Conservation (phyloP, 768 basidiomycete species). For the Gloeophyllum trabeum region DNA sequence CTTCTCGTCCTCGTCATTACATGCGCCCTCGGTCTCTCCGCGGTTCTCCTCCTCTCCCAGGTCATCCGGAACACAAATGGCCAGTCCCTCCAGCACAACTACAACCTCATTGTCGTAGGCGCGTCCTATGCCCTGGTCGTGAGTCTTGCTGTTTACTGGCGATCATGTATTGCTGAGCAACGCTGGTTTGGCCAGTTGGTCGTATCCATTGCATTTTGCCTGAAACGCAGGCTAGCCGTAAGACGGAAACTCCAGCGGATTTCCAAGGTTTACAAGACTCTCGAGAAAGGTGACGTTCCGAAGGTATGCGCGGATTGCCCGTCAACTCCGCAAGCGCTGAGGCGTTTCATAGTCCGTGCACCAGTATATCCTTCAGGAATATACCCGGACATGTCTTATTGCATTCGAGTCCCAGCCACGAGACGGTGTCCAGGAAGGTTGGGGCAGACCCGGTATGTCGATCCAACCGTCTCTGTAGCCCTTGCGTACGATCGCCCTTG, state of each 20-base stretch:
- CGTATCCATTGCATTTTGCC: slow-evolving; percentile 47
- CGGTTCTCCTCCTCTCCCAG: slow-evolving; percentile 44
- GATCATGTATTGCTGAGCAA: slow-evolving; percentile 13
- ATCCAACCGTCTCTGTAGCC: neutral
- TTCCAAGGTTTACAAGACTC: slow-evolving; percentile 44
- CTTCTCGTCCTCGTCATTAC: slow-evolving; percentile 37
- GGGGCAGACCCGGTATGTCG: slow-evolving; percentile 56
- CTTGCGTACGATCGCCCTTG: slow-evolving; percentile 1
- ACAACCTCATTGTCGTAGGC: slow-evolving; percentile 58
- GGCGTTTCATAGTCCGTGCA: slow-evolving; percentile 39
- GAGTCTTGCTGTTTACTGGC: slow-evolving; percentile 14
- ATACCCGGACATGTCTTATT: slow-evolving; percentile 62
- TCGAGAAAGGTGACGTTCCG: slow-evolving; percentile 47
- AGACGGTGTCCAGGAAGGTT: slow-evolving; percentile 56
- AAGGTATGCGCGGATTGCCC: slow-evolving; percentile 26
- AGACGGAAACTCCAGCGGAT: slow-evolving; percentile 54
- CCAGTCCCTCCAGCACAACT: slow-evolving; percentile 46
- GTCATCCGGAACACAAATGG: slow-evolving; percentile 54
- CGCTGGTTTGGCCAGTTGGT: slow-evolving; percentile 24
- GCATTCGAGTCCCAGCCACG: slow-evolving; percentile 63
- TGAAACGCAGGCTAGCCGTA: slow-evolving; percentile 60
- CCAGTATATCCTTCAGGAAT: slow-evolving; percentile 62
- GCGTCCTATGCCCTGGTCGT: slow-evolving; percentile 66
- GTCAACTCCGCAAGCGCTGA: neutral
- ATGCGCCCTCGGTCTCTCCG: slow-evolving; percentile 21